phyloP scores from a whole-genome alignment of 23 red algal species.

The Gracilaria domingensis region DNA sequence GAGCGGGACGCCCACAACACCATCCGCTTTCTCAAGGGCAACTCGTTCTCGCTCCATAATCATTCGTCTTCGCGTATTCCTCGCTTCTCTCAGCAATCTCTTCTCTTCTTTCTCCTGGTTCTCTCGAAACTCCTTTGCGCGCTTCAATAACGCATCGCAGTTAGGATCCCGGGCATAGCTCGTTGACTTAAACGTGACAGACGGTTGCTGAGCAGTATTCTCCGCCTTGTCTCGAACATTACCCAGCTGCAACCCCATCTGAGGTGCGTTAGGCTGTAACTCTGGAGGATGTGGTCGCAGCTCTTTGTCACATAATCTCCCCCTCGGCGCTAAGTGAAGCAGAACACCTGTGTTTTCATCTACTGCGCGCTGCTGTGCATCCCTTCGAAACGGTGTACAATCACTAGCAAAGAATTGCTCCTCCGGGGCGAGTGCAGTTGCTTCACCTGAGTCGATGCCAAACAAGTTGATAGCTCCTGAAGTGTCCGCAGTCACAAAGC shows the following conservation, averaged over 20 bases:
- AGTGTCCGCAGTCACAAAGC: conserved; percentile 79
- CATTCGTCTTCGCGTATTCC: conserved; percentile 51
- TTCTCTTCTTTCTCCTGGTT: conserved; percentile 77
- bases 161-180: conserved; percentile 18
- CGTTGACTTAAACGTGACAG: conserved; percentile 12
- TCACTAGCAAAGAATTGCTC: conserved; percentile 91
- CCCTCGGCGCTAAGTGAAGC: conserved; percentile 58
- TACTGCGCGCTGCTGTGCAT: conserved; percentile 49
- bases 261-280: conserved; percentile 65
- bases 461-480: conserved; percentile 78
- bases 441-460: conserved; percentile 60
- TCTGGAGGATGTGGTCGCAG: conserved; percentile 73
- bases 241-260: neutral
- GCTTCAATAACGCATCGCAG: conserved; percentile 53
- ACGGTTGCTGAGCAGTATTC: neutral
- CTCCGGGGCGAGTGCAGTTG: conserved; percentile 75
- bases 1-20: conserved; percentile 10
- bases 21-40: conserved; percentile 49
- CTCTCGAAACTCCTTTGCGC: conserved; percentile 73
- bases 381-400: conserved; percentile 37
- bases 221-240: neutral
- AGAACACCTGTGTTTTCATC: conserved; percentile 58
- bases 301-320: conserved; percentile 79
- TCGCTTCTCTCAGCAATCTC: conserved; percentile 73
- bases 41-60: conserved; percentile 50